phyloP scores from a whole-genome alignment of 2,329 filamentous ascomycete species.

The Pseudofabraea citricarpa region DNA sequence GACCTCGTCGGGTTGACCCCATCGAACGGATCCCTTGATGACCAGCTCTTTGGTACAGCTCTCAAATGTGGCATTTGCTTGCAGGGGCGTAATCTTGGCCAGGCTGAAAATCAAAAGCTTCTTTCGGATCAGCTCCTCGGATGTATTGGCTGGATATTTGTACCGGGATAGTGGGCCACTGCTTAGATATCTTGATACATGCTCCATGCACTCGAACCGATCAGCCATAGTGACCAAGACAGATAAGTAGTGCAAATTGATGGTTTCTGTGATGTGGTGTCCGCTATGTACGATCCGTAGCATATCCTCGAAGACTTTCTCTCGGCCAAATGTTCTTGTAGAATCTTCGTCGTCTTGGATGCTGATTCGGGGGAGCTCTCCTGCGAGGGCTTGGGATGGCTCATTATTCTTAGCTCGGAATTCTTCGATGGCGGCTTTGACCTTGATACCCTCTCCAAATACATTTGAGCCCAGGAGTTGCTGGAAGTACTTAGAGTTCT shows the following conservation, averaged over 20 bases:
- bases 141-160: slow-evolving; percentile 48
- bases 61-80: slow-evolving; percentile 49
- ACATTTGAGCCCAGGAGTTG: slow-evolving; percentile 58
- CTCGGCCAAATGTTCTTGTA: slow-evolving; percentile 54
- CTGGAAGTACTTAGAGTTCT: slow-evolving; percentile 65
- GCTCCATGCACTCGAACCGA: slow-evolving; percentile 60
- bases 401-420: slow-evolving; percentile 41
- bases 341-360: slow-evolving; percentile 67
- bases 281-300: slow-evolving; percentile 59
- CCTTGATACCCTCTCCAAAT: slow-evolving; percentile 59
- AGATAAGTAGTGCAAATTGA: slow-evolving; percentile 54
- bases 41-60: slow-evolving; percentile 53
- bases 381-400: slow-evolving; percentile 43
- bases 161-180: slow-evolving; percentile 38
- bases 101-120: slow-evolving; percentile 64
- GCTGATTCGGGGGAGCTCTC: slow-evolving; percentile 56
- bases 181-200: slow-evolving; percentile 50
- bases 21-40: slow-evolving; percentile 53
- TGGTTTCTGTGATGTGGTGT: slow-evolving; percentile 27
- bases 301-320: slow-evolving; percentile 62
- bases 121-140: slow-evolving; percentile 64
- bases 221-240: slow-evolving; percentile 69
- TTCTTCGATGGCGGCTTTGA: slow-evolving; percentile 31
- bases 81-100: slow-evolving; percentile 55
- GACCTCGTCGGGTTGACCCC: slow-evolving; percentile 23